Evolutionary conservation across 805 yeast species (phyloP), one percentile per base, ranked within the genome.

Genomic region (Metschnikowia corniflorae): DNA sequence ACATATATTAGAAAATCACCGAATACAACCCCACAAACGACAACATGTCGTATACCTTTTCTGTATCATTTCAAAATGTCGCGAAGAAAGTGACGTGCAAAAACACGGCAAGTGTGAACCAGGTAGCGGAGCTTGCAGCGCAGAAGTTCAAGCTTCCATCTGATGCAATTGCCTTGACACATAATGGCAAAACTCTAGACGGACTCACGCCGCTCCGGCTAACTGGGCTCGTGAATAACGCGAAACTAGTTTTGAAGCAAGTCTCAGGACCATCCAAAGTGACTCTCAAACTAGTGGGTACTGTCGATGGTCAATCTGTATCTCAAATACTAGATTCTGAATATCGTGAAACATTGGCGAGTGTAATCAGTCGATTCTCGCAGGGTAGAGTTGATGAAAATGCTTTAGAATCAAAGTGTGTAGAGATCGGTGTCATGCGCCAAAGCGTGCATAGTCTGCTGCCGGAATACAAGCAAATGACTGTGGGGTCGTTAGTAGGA

Each of bases 121-220:
- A 60, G 31, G 45, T 66, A 28, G 44, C 51, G 4, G 35, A 37
- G 17, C 29, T 39, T 9, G 28, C 58, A 6, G 40, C 57, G 14
- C 52, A 52, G 13, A 58, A 58, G 40, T 66, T 64, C 44, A 48
- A 47, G 19, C 37, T 64, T 8, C 41, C 45, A 13, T 16, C 33
- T 10, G 6, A 26, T n/a, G 40, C 39, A 3, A 42, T 36, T n/a
- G 70, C 47, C 13, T 43, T 66, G 29, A 22, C 27, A n/a, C 43
- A 55, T 42, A 55, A 60, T 29, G 52, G 54, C 37, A 63, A 61
- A 37, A 47, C 33, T 9, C 42, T 67, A 15, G 71, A 68, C 37
- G 39, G 47, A 3, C 40, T 61, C 13, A 49, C 61, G 17, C 63
- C 70, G 1, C 32, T 68, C 7, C 44, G 68, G 30, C 53, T 61